Percentiles rank a stretch among this genome's conserved stretches.
These are phyloP conservation scores for Cordyceps pruinosa DNA, from an alignment of 2,329 filamentous ascomycete genomes.

Conservation along the genomic window DNA sequence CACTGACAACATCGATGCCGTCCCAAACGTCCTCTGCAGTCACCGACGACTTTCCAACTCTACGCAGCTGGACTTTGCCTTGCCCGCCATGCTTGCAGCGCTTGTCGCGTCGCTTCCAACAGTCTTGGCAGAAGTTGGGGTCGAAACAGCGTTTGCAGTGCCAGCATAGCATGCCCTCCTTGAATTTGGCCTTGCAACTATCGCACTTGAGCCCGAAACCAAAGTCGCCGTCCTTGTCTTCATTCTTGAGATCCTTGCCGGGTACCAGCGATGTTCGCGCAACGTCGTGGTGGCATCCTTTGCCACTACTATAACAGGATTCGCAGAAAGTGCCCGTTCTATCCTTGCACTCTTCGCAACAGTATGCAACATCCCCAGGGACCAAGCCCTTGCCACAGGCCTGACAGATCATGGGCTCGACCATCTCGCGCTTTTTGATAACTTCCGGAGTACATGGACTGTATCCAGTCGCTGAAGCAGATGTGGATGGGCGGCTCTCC, in stretches of 20 bases:
- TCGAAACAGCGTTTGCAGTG: slow-evolving; percentile 18
- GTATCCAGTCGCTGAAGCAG: too few species aligned
- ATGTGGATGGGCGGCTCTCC: not conserved
- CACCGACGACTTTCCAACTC: slow-evolving; percentile 11
- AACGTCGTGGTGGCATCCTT: slow-evolving; percentile 9
- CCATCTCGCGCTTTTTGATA: slow-evolving; percentile 3
- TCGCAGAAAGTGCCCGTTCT: not conserved
- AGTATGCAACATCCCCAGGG: slow-evolving; percentile 7
- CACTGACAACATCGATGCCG: not conserved
- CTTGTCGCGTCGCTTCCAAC: slow-evolving; percentile 15
- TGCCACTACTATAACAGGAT: not conserved
- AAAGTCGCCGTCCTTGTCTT: slow-evolving; percentile 8
- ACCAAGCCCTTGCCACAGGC: slow-evolving; percentile 10
- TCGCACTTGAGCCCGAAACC: slow-evolving; percentile 34
- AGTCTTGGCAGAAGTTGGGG: slow-evolving; percentile 16
- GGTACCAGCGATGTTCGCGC: not conserved
- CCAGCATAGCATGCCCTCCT: slow-evolving; percentile 15
- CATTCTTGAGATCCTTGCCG: slow-evolving; percentile 3
- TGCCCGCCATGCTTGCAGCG: slow-evolving; percentile 16
- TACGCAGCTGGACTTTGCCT: slow-evolving; percentile 16
- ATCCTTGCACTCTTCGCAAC: slow-evolving; percentile 2
- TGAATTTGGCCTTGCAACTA: slow-evolving; percentile 28
- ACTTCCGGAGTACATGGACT: not conserved
- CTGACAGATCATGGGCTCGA: slow-evolving; percentile 11
- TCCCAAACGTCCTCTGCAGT: slow-evolving; percentile 6